Evolutionary conservation across 257 asterid genomes (phyloP).

Genomic region (Lavandula angustifolia): DNA sequence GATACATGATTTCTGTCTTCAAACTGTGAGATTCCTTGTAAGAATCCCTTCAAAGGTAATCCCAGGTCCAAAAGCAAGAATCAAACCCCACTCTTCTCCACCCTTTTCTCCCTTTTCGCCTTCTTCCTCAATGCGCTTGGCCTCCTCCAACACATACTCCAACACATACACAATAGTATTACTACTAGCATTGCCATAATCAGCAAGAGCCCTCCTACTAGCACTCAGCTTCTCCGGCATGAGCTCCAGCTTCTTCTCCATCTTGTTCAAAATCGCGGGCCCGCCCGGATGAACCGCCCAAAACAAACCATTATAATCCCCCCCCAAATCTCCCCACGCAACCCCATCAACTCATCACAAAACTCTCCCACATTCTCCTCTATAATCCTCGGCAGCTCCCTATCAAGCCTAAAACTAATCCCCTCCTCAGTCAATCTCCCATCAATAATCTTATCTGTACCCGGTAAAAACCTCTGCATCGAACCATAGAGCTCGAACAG

Average conservation of each 20-base stretch:
- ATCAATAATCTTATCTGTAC: constrained; percentile 81
- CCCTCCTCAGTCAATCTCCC: constrained; percentile 93
- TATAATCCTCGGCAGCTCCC: constrained; percentile 76
- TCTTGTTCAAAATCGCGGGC: constrained; percentile 77
- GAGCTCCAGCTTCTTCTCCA: constrained; percentile 73
- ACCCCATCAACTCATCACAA: constrained; percentile 58
- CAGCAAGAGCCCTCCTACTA: constrained; percentile 79
- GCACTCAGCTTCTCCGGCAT: constrained; percentile 68
- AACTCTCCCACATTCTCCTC: constrained; percentile 73
- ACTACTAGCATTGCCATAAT: constrained; percentile 93
- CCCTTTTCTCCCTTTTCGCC: constrained; percentile 20
- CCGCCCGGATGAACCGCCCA: constrained; percentile 99
- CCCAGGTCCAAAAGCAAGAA: constrained; percentile 95
- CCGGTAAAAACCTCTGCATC: constrained; percentile 74
- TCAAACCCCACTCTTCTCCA: constrained; percentile 69
- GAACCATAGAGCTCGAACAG: constrained; percentile 77
- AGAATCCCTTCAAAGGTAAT: constrained; percentile 94
- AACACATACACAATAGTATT: constrained; percentile 87
- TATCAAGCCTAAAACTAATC: constrained; percentile 75
- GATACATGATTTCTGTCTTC: not conserved
- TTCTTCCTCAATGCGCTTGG: constrained; percentile 9
- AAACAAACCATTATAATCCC: constrained; percentile 63
- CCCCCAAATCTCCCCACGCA: constrained; percentile 32
- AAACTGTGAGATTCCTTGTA: constrained; percentile 56
- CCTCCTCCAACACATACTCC: constrained; percentile 78